A percentile compares a stretch with the other conserved stretches of the same genome.
These are phyloP conservation scores for Picea engelmannii DNA, from an alignment of 83 land plant genomes.

Conservation along the genomic window DNA sequence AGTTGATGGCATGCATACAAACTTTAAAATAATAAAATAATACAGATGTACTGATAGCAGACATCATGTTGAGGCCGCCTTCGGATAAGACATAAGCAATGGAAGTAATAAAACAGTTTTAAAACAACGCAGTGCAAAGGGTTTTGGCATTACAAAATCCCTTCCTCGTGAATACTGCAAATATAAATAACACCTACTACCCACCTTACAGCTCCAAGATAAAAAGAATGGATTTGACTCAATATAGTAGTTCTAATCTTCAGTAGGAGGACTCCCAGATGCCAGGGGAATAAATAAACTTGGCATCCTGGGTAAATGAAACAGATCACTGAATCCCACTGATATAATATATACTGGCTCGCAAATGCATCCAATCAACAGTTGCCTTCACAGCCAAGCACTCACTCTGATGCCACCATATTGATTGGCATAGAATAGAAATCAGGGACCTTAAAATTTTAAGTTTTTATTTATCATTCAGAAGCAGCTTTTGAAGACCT, in stretches of 20 bases:
- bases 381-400: background rate
- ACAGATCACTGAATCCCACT: background rate
- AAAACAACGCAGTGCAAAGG: slow-evolving; percentile 9
- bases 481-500: slow-evolving; percentile 26
- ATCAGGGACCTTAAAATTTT: background rate
- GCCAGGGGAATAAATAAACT: slow-evolving; percentile 7
- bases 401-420: slow-evolving; percentile 10
- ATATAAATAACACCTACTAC: slow-evolving; percentile 10
- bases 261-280: background rate
- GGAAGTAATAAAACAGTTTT: background rate
- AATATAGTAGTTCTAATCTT: background rate
- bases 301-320: slow-evolving; percentile 1
- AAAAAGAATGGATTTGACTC: slow-evolving; percentile 11
- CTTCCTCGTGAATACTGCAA: slow-evolving; percentile 2
- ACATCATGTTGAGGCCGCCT: background rate
- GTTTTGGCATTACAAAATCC: background rate
- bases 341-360: slow-evolving; percentile 1
- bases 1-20: too few relatives aligned
- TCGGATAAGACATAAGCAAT: background rate
- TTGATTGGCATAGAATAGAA: background rate
- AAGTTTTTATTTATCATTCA: slow-evolving; percentile 1
- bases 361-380: background rate
- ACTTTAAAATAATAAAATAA: too few relatives aligned
- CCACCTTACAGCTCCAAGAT: slow-evolving; percentile 2
- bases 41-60: background rate